A percentile compares a stretch with the other conserved stretches of the same genome.
phyloP scores from a whole-genome alignment of 441 rosid genomes.

The California macrophylla region DNA sequence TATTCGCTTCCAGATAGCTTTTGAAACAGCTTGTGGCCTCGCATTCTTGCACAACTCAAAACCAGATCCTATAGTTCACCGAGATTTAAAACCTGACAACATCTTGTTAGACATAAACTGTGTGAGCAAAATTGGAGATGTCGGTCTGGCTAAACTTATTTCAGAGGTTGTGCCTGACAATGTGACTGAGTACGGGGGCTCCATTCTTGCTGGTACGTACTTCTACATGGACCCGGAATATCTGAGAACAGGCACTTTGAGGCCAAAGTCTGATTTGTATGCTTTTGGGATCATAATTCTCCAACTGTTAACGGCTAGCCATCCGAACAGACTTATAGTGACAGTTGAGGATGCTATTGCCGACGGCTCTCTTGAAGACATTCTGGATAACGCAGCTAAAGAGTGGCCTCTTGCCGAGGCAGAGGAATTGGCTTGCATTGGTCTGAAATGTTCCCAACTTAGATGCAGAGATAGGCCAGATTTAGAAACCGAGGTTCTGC shows the following conservation, averaged over 20 bases:
- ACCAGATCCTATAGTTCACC: conserved; percentile 80
- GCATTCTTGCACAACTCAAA: conserved; percentile 86
- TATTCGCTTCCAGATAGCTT: conserved; percentile 52
- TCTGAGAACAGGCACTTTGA: conserved; percentile 68
- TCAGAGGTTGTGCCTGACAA: conserved; percentile 61
- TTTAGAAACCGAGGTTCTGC: conserved; percentile 61
- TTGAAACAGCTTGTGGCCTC: conserved; percentile 76
- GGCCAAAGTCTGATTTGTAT: conserved; percentile 78
- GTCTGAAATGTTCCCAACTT: conserved; percentile 55
- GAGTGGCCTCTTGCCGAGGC: conserved; percentile 83
- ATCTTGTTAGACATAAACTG: conserved; percentile 62
- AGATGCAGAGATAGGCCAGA: conserved; percentile 87
- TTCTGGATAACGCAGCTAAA: conserved; percentile 46
- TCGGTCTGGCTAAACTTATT: conserved; percentile 68
- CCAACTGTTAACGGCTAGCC: conserved; percentile 51
- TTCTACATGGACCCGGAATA: conserved; percentile 85
- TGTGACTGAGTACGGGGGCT: conserved; percentile 51
- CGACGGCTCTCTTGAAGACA: conserved; percentile 38
- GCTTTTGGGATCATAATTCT: conserved; percentile 64
- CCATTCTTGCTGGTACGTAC: conserved; percentile 65
- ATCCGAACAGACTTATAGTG: conserved; percentile 42
- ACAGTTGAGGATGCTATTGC: conserved; percentile 48
- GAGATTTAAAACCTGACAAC: conserved; percentile 80
- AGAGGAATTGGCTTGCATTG: conserved; percentile 55
- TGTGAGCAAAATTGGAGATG: conserved; percentile 78